Conservation (phyloP, 1,139 yeast species). For the Pichia kudriavzevii region DNA sequence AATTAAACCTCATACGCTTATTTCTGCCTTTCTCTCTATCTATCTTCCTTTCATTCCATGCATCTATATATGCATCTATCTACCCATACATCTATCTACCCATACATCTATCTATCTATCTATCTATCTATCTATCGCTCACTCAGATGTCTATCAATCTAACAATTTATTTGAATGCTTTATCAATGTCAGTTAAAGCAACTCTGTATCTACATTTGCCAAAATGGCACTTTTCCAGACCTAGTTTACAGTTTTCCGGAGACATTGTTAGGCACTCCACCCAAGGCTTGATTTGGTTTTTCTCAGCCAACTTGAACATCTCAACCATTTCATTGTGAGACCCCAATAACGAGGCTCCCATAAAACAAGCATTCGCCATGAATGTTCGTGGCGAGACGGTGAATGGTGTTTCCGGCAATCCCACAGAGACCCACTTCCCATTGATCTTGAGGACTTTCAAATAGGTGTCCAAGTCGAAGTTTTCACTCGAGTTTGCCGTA, state of each 20-base stretch:
- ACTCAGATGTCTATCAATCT: no score
- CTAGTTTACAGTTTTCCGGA: slow-evolving; percentile 42
- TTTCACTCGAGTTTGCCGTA: slow-evolving; percentile 43
- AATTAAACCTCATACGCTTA: no score
- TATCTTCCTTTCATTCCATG: no score
- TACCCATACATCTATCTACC: no score
- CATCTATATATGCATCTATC: no score
- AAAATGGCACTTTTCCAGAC: slow-evolving; percentile 40
- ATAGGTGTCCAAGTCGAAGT: slow-evolving; percentile 32
- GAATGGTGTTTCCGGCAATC: slow-evolving; percentile 39
- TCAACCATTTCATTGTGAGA: slow-evolving; percentile 45
- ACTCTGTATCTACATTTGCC: slow-evolving; percentile 61
- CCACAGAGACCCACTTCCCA: slow-evolving; percentile 47
- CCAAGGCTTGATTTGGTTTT: slow-evolving; percentile 49
- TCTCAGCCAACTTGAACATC: slow-evolving; percentile 49
- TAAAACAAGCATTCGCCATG: slow-evolving; percentile 32
- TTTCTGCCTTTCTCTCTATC: no score
- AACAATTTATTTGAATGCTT: slow-evolving; percentile 28
- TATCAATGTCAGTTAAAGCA: slow-evolving; percentile 49
- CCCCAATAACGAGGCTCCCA: slow-evolving; percentile 39
- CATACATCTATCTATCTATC: no score
- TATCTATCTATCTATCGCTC: no score
- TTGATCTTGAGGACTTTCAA: slow-evolving; percentile 35
- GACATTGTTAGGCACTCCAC: slow-evolving; percentile 46
- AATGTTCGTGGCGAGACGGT: slow-evolving; percentile 30